phyloP scores from a whole-genome alignment of 495 filamentous ascomycete genomes.

The Aspergillus coremiiformis region DNA sequence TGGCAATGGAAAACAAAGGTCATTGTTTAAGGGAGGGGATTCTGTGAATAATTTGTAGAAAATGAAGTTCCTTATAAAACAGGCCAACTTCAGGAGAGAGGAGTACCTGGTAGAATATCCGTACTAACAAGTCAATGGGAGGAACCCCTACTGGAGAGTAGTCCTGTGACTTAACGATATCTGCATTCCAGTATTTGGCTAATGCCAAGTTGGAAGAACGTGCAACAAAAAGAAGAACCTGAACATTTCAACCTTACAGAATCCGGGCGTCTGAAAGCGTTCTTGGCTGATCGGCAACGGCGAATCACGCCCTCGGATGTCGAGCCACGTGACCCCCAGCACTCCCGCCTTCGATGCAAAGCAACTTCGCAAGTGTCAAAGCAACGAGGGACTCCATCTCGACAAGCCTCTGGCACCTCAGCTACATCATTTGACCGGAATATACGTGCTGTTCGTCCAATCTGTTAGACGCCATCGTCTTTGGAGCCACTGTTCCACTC shows the following conservation, averaged over 20 bases:
- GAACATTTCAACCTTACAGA: no score
- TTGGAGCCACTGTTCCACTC: constrained; percentile 12
- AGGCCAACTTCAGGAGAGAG: not conserved
- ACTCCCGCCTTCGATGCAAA: constrained; percentile 42
- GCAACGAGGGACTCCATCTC: constrained; percentile 14
- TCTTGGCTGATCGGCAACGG: constrained; percentile 27
- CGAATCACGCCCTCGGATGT: constrained; percentile 18
- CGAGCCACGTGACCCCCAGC: constrained; percentile 24
- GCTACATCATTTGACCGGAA: constrained; percentile 7
- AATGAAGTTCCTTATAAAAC: not conserved
- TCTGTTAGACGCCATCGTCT: constrained; percentile 9
- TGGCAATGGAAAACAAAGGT: not conserved
- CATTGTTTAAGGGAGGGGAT: not conserved
- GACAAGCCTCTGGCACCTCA: constrained; percentile 13
- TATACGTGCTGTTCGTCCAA: constrained; percentile 8
- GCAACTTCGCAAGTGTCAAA: constrained; percentile 28
- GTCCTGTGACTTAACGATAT: no score
- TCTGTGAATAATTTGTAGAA: not conserved
- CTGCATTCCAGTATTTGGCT: no score
- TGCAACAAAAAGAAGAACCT: no score
- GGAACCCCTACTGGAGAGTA: no score
- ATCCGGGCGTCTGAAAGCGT: no score
- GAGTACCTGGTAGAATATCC: not conserved
- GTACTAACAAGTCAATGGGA: no score
- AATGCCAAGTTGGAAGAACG: no score